These are phyloP conservation scores for Pseudozyma pruni DNA, from an alignment of 1,284 basidiomycete genomes.

Conservation along the genomic window DNA sequence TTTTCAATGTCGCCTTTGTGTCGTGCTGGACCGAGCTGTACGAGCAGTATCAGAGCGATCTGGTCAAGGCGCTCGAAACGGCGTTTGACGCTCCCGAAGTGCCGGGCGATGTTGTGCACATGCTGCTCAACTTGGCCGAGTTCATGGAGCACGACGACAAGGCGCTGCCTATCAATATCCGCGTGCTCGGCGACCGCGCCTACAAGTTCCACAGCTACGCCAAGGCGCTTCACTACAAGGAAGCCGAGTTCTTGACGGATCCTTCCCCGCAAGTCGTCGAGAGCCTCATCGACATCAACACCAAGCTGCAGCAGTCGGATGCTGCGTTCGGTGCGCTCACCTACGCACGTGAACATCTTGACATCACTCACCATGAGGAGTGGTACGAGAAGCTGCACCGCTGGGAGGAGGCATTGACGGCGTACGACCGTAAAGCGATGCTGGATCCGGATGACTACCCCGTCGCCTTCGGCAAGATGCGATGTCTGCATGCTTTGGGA, in stretches of 20 bases:
- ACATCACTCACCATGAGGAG: conserved; percentile 87
- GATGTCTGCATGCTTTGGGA: conserved; percentile 94
- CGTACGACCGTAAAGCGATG: conserved; percentile 83
- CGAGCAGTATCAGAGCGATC: conserved; percentile 72
- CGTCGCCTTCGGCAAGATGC: conserved; percentile 86
- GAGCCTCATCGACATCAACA: conserved; percentile 95
- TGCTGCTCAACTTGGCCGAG: conserved; percentile 93
- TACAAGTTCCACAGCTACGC: conserved; percentile 95
- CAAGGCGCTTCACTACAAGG: conserved; percentile 98
- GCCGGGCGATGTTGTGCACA: conserved; percentile 91
- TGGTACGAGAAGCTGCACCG: conserved; percentile 98
- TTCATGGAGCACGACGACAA: conserved; percentile 99
- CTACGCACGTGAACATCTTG: conserved; percentile 70
- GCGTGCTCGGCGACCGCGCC: conserved; percentile 89
- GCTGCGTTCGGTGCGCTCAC: conserved; percentile 66
- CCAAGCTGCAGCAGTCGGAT: conserved; percentile 83
- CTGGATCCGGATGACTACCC: conserved; percentile 72
- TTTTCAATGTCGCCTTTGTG: conserved; percentile 98
- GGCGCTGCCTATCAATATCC: conserved; percentile 90
- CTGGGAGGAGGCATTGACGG: conserved; percentile 92
- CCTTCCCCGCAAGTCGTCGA: conserved; percentile 85
- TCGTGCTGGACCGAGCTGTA: conserved; percentile 98
- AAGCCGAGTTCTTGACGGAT: conserved; percentile 94
- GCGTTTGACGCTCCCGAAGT: conserved; percentile 84
- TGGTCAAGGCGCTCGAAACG: conserved; percentile 87